Percentiles rank a stretch among this genome's conserved stretches.
phyloP scores from a whole-genome alignment of 108 stramenopile species.

The Cafeteria roenbergensis region DNA sequence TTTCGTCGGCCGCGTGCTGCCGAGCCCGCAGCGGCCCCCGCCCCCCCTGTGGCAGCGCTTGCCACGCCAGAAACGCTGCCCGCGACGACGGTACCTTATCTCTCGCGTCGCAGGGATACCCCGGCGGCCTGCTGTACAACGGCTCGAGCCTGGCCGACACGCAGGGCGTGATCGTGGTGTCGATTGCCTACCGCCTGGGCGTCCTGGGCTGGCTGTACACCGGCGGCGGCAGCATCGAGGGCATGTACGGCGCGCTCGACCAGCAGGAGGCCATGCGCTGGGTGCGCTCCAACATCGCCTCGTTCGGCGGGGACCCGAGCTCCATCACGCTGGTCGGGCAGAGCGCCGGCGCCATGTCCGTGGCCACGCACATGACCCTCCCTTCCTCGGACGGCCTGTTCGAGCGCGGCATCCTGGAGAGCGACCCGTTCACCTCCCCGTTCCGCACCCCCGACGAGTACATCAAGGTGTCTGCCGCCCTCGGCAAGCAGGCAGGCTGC shows the following conservation, averaged over 20 bases:
- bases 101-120: too few relatives aligned
- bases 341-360: constrained; percentile 13
- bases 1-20: too few relatives aligned
- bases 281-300: constrained; percentile 9
- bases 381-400: constrained; percentile 3
- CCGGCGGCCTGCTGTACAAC: constrained; percentile 33
- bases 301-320: constrained; percentile 23
- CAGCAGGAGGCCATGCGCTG: constrained; percentile 10
- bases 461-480: neutral
- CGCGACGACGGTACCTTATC: too few relatives aligned
- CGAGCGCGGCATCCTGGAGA: constrained; percentile 2
- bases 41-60: too few relatives aligned
- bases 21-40: too few relatives aligned
- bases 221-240: constrained; percentile 6
- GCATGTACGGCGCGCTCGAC: constrained; percentile 17
- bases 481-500: neutral
- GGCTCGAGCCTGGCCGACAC: constrained; percentile 15
- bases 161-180: constrained; percentile 31
- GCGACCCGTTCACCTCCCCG: constrained; percentile 8
- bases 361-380: constrained; percentile 12
- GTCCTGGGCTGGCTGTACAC: constrained; percentile 29
- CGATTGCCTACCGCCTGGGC: constrained; percentile 45
- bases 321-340: constrained; percentile 17
- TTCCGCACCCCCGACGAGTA: neutral
- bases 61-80: too few relatives aligned